phyloP scores from a whole-genome alignment of 129 eudicot species.

The Logfia minima region DNA sequence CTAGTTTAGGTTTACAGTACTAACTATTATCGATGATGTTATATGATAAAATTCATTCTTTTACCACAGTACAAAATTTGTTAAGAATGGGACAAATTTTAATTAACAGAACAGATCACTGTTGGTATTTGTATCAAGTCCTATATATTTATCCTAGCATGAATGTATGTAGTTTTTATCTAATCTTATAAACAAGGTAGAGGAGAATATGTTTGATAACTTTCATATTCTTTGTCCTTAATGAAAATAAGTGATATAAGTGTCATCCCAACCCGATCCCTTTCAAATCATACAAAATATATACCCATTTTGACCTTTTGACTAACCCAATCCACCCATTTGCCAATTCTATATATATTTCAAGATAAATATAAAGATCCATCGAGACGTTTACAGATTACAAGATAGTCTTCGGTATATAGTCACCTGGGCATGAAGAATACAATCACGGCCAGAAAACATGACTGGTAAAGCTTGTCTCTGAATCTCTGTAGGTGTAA shows the following conservation, averaged over 20 bases:
- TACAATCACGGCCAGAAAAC: conserved; percentile 77
- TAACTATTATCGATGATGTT: background rate
- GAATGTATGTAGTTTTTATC: background rate
- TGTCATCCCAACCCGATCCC: too few relatives aligned
- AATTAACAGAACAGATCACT: too few relatives aligned
- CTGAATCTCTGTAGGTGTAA: conserved; percentile 75
- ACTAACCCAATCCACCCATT: background rate
- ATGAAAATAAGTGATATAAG: background rate
- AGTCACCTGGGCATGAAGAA: conserved; percentile 95
- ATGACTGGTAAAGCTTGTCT: conserved; percentile 75
- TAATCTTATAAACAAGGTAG: background rate
- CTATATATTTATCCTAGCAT: background rate
- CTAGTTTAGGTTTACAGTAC: background rate
- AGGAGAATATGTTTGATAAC: background rate
- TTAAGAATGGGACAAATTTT: background rate
- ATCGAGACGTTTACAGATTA: background rate
- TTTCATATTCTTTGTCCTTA: background rate
- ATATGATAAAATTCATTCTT: background rate
- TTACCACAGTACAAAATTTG: background rate
- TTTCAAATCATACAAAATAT: too few relatives aligned
- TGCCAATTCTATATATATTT: background rate
- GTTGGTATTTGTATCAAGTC: background rate
- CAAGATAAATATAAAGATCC: background rate
- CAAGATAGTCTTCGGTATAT: background rate
- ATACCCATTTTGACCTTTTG: background rate